A percentile compares a stretch with the other conserved stretches of the same genome.
Evolutionary conservation across 345 rosid species (phyloP).

Genomic region (thale cress (Arabidopsis thaliana)): DNA sequence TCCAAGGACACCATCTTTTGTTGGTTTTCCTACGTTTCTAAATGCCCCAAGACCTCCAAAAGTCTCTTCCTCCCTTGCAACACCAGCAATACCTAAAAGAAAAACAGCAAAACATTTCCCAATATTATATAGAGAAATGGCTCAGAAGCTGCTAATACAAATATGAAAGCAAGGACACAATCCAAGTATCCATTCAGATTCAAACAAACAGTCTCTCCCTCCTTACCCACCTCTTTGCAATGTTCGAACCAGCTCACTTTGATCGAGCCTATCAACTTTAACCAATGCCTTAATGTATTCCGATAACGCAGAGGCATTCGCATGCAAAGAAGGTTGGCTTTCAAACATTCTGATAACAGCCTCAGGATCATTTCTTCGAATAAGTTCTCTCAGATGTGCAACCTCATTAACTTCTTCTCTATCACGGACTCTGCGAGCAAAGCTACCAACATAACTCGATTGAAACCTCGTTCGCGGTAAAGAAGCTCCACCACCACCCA

Average conservation of each 20-base stretch:
- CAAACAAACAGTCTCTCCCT: neutral
- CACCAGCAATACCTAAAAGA: slow-evolving; percentile 54
- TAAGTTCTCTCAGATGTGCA: slow-evolving; percentile 75
- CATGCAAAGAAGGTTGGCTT: slow-evolving; percentile 76
- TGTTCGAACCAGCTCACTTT: slow-evolving; percentile 76
- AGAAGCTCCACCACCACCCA: slow-evolving; percentile 29
- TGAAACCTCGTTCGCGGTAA: slow-evolving; percentile 55
- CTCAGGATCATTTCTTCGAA: slow-evolving; percentile 83
- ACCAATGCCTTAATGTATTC: slow-evolving; percentile 92
- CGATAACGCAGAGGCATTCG: slow-evolving; percentile 67
- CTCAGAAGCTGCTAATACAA: neutral
- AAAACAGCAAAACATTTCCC: neutral
- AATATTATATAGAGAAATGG: neutral
- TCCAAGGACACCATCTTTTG: slow-evolving; percentile 79
- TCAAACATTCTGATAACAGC: slow-evolving; percentile 82
- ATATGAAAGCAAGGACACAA: neutral
- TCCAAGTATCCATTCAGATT: neutral
- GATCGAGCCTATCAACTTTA: slow-evolving; percentile 85
- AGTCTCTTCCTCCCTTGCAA: slow-evolving; percentile 63
- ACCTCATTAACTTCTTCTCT: slow-evolving; percentile 69
- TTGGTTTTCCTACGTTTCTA: slow-evolving; percentile 68
- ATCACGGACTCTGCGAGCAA: slow-evolving; percentile 82
- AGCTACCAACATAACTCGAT: slow-evolving; percentile 75
- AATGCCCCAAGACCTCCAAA: slow-evolving; percentile 68
- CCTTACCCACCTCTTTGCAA: slow-evolving; percentile 77